phyloP scores from a whole-genome alignment of 1,284 basidiomycete genomes.

The Sporisorium sorghi region DNA sequence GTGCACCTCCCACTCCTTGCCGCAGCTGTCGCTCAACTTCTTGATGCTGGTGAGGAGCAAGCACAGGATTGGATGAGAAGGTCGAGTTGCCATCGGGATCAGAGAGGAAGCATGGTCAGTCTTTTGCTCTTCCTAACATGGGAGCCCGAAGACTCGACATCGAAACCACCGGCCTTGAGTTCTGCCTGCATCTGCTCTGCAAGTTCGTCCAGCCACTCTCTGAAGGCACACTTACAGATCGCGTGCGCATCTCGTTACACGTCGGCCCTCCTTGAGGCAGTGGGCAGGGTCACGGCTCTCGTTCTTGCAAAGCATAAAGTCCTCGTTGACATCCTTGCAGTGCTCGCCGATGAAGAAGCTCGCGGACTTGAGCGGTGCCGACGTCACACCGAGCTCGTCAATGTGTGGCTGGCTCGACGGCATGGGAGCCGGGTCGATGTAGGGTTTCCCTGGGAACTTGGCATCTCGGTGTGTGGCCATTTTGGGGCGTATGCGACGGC shows the following conservation, averaged over 20 bases:
- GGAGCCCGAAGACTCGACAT: not conserved
- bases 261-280: slow-evolving; percentile 94
- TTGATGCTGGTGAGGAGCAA: slow-evolving; percentile 75
- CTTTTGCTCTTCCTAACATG: not conserved
- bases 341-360: slow-evolving; percentile 96
- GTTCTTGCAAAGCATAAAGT: slow-evolving; percentile 99
- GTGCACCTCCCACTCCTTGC: slow-evolving; percentile 88
- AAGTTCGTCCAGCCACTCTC: not conserved
- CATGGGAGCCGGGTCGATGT: slow-evolving; percentile 65
- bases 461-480: slow-evolving; percentile 69
- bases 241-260: slow-evolving; percentile 93
- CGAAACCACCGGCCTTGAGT: not conserved
- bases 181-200: not conserved
- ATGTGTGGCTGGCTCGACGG: slow-evolving; percentile 77
- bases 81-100: not conserved
- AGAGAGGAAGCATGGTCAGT: not conserved
- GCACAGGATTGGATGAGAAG: not conserved
- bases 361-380: slow-evolving; percentile 93
- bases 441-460: slow-evolving; percentile 65
- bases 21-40: slow-evolving; percentile 93
- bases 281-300: slow-evolving; percentile 89
- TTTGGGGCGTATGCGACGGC: slow-evolving; percentile 16
- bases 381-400: slow-evolving; percentile 88
- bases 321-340: slow-evolving; percentile 98
- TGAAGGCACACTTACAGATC: slow-evolving; percentile 79